Conservation (phyloP, 768 basidiomycete genomes). For the Mycena galopus region DNA sequence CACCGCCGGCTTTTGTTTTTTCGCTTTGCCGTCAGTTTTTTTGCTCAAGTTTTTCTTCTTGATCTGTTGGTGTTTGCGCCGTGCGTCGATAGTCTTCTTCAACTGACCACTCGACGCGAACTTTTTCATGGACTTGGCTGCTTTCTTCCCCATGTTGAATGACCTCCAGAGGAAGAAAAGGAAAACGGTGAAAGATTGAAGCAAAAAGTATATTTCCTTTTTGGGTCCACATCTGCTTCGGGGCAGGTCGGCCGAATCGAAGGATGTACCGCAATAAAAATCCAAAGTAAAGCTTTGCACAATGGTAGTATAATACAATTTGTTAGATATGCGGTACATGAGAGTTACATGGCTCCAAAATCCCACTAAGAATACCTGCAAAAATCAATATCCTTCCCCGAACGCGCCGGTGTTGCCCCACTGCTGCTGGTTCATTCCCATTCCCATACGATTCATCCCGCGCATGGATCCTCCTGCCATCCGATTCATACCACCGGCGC, state of each 20-base stretch:
- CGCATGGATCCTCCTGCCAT: slow-evolving; percentile 57
- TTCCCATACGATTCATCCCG: slow-evolving; percentile 23
- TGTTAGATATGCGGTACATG: neutral
- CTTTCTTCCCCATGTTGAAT: slow-evolving; percentile 63
- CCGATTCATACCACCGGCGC: slow-evolving; percentile 49
- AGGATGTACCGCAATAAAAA: too few species aligned
- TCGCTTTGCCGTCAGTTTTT: slow-evolving; percentile 57
- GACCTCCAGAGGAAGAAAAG: too few species aligned
- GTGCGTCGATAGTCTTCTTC: slow-evolving; percentile 85
- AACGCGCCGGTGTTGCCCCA: slow-evolving; percentile 13
- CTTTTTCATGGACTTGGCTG: slow-evolving; percentile 86
- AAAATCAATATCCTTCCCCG: slow-evolving; percentile 27
- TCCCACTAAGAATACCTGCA: slow-evolving; percentile 14
- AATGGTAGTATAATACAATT: neutral
- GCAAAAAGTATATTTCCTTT: neutral
- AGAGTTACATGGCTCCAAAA: slow-evolving; percentile 25
- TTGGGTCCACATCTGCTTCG: neutral
- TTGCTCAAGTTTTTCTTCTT: slow-evolving; percentile 78
- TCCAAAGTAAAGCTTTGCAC: neutral
- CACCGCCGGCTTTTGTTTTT: slow-evolving; percentile 30
- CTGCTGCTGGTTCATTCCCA: slow-evolving; percentile 29
- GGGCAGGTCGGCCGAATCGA: neutral
- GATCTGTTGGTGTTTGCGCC: slow-evolving; percentile 85
- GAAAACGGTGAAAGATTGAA: neutral
- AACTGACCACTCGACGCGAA: slow-evolving; percentile 91